Evolutionary conservation across 2,329 filamentous ascomycete species (phyloP).

Genomic region (Fusarium tricinctum): DNA sequence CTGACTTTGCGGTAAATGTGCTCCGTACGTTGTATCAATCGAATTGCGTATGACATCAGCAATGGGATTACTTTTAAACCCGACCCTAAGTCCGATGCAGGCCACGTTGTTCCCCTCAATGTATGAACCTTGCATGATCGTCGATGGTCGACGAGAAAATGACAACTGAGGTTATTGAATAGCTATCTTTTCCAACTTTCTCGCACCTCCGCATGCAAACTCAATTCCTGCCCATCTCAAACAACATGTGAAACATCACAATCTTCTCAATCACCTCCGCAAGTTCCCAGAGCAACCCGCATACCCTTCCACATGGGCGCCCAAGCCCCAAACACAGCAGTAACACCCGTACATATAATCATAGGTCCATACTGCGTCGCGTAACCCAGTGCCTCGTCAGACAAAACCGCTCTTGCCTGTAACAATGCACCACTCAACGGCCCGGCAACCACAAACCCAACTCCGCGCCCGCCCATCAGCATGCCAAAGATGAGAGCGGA

Average conservation of each 20-base stretch:
- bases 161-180: too few relatives aligned
- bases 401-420: slow-evolving; percentile 37
- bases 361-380: slow-evolving; percentile 53
- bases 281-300: slow-evolving; percentile 8
- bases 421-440: slow-evolving; percentile 50
- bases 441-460: slow-evolving; percentile 50
- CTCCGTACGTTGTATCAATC: not conserved
- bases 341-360: slow-evolving; percentile 53
- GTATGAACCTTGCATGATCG: not conserved
- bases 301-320: slow-evolving; percentile 55
- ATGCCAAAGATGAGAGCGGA: slow-evolving; percentile 51
- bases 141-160: not conserved
- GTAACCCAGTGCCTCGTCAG: slow-evolving; percentile 49
- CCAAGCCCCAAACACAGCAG: slow-evolving; percentile 52
- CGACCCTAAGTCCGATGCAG: slow-evolving; percentile 26
- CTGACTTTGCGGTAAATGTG: not conserved
- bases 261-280: slow-evolving; percentile 62
- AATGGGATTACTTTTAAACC: slow-evolving; percentile 14
- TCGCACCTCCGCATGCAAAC: not conserved
- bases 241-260: not conserved
- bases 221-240: too few relatives aligned
- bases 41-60: slow-evolving; percentile 8
- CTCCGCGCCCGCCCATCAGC: slow-evolving; percentile 50
- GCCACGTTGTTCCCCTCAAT: slow-evolving; percentile 10
- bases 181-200: too few relatives aligned